Evolutionary conservation across 768 basidiomycete genomes (phyloP), one percentile per base, ranked within the genome.

Genomic region (Xanthoconium stramineum): DNA sequence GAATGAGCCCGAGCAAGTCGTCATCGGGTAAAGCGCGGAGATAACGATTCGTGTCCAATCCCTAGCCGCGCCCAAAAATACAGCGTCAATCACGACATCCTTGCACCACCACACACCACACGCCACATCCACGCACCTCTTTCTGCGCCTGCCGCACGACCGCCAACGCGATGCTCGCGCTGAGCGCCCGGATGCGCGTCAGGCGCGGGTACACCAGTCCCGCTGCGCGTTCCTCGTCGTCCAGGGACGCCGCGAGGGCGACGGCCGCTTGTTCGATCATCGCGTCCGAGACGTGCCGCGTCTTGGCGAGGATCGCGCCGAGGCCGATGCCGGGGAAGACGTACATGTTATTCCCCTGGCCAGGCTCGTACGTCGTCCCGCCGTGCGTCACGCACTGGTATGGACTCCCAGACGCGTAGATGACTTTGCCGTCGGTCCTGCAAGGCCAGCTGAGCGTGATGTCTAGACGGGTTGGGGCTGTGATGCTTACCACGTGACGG

Each of bases 261-360:
- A 86, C 75, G 2, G 88, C 74, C 0, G 84, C 80, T 51, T 81
- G 80, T 60, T 89, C 86, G 45, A 91, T 77, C 83, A 91, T 88
- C 12, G 71, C 65, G 53, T 86, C 84, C 19, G 89, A 86, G 50
- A 91, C 76, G 52, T 78, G 80, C 15, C 69, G 75, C 3, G 85
- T 78, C 60, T 80, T 77, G 58, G 82, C 75, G 42, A 88, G 73
- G 61, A 87, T 83, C 10, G 81, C 63, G 6, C 86, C 86, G 57
- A 88, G 72, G 1, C 86, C 88, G 55, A 89, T 72, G 17, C 80
- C 79, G 17, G 80, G 80, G 71, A 83, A 83, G 62, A 84, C 83
- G 69, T 84, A 85, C 85, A 89, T 86, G 72, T 90, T 91, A 71
- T 91, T 91, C 11, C 88, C 88, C 68, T 91, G 89, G 0, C 85